Conservation (phyloP, 176 grass and related monocot species). For the Ensete glaucum region DNA sequence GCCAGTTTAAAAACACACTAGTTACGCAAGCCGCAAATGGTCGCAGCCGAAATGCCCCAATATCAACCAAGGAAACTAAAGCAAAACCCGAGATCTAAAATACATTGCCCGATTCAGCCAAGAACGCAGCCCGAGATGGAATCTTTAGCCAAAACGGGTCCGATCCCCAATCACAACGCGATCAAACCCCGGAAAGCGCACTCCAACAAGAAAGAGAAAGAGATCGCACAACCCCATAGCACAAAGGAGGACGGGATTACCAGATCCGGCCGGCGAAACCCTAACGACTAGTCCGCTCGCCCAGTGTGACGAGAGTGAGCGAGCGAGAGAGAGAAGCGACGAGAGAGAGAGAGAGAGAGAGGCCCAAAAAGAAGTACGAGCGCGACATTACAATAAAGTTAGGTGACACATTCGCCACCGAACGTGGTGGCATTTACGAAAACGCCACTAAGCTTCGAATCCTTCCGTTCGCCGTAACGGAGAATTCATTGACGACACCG, state of each 20-base stretch:
- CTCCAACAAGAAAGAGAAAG: conserved; percentile 9
- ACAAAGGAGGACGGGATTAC: conserved; percentile 25
- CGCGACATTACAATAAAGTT: conserved; percentile 24
- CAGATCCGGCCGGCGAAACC: conserved; percentile 40
- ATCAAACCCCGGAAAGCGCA: conserved; percentile 2
- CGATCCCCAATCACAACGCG: conserved; percentile 13
- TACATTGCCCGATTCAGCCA: conserved; percentile 20
- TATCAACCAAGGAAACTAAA: not conserved
- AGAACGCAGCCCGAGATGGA: conserved; percentile 23
- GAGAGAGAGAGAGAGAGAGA: not conserved
- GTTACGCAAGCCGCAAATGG: not conserved
- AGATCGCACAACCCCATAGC: conserved; percentile 9
- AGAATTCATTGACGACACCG: conserved; percentile 3
- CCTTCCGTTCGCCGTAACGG: not conserved
- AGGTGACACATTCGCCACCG: not conserved
- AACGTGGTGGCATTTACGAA: too few species aligned
- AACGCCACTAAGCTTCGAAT: conserved; percentile 17
- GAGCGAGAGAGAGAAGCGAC: not conserved
- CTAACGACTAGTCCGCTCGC: conserved; percentile 13
- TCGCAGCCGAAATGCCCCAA: conserved; percentile 18
- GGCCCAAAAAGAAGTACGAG: not conserved
- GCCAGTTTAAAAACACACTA: not conserved
- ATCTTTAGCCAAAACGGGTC: conserved; percentile 11
- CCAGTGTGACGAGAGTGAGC: not conserved
- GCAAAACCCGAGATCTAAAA: conserved; percentile 41